Evolutionary conservation across 768 basidiomycete genomes (phyloP).

Genomic region (Phlebiopsis flavidoalba): DNA sequence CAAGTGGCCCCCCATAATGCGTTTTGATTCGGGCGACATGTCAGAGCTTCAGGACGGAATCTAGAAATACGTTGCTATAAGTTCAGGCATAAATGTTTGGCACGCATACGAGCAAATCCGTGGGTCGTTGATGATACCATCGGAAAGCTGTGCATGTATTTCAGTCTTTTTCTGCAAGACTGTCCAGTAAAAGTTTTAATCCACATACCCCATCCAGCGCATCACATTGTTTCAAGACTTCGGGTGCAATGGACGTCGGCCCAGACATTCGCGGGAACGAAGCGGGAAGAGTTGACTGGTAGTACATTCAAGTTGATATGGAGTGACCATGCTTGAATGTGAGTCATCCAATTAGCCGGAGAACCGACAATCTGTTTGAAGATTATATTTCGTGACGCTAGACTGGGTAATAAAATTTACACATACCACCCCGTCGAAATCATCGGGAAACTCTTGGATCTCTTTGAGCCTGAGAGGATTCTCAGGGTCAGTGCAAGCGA

Average conservation of each 20-base stretch:
- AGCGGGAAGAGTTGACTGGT: constrained; percentile 17
- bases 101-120: constrained; percentile 14
- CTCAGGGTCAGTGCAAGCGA: not conserved
- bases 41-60: constrained; percentile 26
- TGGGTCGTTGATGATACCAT: constrained; percentile 26
- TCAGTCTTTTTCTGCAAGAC: not conserved
- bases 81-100: too few relatives aligned
- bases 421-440: not conserved
- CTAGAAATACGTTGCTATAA: not conserved
- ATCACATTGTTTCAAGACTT: constrained; percentile 29
- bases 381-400: too few relatives aligned
- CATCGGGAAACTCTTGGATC: not conserved
- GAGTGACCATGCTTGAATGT: constrained; percentile 18
- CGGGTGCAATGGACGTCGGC: constrained; percentile 22
- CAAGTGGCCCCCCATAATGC: constrained; percentile 22
- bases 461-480: not conserved
- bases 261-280: constrained; percentile 24
- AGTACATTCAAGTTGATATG: constrained; percentile 21
- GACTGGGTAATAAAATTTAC: too few relatives aligned
- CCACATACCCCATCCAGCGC: constrained; percentile 23
- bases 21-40: constrained; percentile 21
- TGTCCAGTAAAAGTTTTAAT: too few relatives aligned
- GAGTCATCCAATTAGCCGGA: constrained; percentile 24
- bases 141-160: constrained; percentile 12
- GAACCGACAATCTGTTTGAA: constrained; percentile 22